Evolutionary conservation across 805 yeast species (phyloP), one percentile per base, ranked within the genome.

Genomic region (Candida anglica): DNA sequence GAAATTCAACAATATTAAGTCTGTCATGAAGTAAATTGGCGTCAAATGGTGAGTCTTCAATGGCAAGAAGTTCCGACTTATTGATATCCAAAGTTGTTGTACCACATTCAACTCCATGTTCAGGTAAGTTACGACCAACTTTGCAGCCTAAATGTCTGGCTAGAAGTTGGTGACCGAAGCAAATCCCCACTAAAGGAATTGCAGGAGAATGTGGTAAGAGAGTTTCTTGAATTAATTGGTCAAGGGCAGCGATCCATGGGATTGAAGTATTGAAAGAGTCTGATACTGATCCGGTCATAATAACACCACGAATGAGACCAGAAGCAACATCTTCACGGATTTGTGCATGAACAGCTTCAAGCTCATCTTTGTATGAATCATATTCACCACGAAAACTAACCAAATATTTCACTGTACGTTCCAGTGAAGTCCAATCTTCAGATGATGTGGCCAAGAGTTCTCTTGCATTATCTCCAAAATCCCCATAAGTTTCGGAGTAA

Each of bases 141-240:
- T 56, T 58, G 16, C 74, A 72, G 2, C 86, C 91, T 28, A 85
- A 54, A 5, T 83, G 77, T 34, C 81, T 71, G 1, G 78, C 80
- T 11, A 87, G 55, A 16, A 86, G 68, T 53, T 87, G 96, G 56
- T 88, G 96, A 5, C 96, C 96, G 53, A 86, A 87, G 56, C 96
- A 87, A 27, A 87, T 63, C 3, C 95, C 94, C 5, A 75, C 70
- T 3, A 78, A 37, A 2, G 83, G 81, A 7, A 32, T n/a, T 70
- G 56, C 20, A 48, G 38, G 5, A 41, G 29, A 8, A 13, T 18
- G 5, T 24, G 18, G 10, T 5, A 53, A 36, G 4, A 39, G 38
- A 17, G 43, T 38, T 9, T 33, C 18, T 4, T 43, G 40, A 19
- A 66, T 37, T 47, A 63, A 75, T 3, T 56, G 50, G 23, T 60